These are phyloP conservation scores for Dittrichia graveolens DNA, from an alignment of 129 eudicot species.

Conservation along the genomic window DNA sequence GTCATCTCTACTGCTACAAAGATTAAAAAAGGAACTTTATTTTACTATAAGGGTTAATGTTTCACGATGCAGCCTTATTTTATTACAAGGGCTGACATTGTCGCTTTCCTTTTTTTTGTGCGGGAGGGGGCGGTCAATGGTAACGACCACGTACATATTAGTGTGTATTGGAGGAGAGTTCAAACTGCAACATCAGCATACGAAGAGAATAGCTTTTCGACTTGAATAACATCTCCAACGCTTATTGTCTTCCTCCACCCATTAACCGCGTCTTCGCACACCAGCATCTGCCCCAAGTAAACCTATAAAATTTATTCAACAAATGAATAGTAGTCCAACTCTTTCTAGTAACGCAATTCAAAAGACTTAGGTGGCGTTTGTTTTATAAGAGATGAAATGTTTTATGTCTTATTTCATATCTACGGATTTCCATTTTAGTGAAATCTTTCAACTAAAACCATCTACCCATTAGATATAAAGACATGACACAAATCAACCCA, in stretches of 20 bases:
- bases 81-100: too few relatives aligned
- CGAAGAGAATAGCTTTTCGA: constrained; percentile 28
- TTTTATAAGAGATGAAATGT: too few relatives aligned
- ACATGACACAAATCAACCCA: too few relatives aligned
- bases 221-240: constrained; percentile 37
- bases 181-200: constrained; percentile 40
- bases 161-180: neutral
- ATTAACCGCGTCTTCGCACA: constrained; percentile 15
- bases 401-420: too few relatives aligned
- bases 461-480: too few relatives aligned
- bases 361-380: neutral
- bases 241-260: constrained; percentile 27
- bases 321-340: neutral
- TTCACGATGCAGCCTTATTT: too few relatives aligned
- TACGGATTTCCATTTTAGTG: too few relatives aligned
- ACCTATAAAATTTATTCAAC: constrained; percentile 28
- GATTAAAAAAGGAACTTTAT: too few relatives aligned
- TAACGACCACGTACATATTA: neutral
- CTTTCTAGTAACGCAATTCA: neutral
- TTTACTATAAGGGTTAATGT: too few relatives aligned
- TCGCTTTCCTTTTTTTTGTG: too few relatives aligned
- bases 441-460: too few relatives aligned
- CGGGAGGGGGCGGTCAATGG: neutral
- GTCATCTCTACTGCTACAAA: too few relatives aligned
- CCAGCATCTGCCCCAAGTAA: constrained; percentile 43